These are phyloP conservation scores for Cryptococcus depauperatus DNA, from an alignment of 1,284 basidiomycete genomes.

Conservation along the genomic window DNA sequence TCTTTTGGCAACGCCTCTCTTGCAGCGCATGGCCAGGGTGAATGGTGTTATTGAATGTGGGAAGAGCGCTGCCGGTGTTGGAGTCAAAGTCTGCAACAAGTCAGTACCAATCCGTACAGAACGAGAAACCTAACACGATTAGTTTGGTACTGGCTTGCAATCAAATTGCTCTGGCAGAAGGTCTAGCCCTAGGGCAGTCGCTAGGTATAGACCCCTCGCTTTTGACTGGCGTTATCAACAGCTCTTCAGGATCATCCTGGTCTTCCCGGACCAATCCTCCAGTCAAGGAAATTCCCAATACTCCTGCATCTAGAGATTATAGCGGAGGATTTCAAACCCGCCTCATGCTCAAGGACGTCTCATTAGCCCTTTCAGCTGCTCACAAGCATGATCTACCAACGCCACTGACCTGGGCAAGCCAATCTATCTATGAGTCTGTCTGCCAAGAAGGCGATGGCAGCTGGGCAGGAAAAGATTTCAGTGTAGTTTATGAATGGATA, in stretches of 20 bases:
- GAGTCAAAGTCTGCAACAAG: slow-evolving; percentile 43
- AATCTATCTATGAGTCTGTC: slow-evolving; percentile 35
- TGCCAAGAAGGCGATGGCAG: slow-evolving; percentile 25
- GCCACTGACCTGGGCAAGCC: slow-evolving; percentile 38
- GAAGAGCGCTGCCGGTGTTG: slow-evolving; percentile 34
- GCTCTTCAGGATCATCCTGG: slow-evolving; percentile 39
- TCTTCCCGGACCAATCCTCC: slow-evolving; percentile 39
- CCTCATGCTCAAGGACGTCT: slow-evolving; percentile 43
- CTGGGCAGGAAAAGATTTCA: slow-evolving; percentile 38
- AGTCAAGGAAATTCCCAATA: slow-evolving; percentile 23
- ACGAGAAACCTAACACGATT: neutral
- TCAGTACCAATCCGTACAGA: slow-evolving; percentile 11
- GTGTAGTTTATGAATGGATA: slow-evolving; percentile 41
- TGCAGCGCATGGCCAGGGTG: slow-evolving; percentile 35
- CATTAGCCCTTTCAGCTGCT: slow-evolving; percentile 35
- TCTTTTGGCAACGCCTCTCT: slow-evolving; percentile 26
- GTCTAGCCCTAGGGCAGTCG: slow-evolving; percentile 31
- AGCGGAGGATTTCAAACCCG: slow-evolving; percentile 36
- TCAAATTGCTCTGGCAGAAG: slow-evolving; percentile 42
- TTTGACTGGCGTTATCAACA: slow-evolving; percentile 36
- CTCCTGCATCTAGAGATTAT: slow-evolving; percentile 33
- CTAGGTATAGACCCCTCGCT: slow-evolving; percentile 33
- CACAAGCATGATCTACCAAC: slow-evolving; percentile 28
- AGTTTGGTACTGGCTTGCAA: slow-evolving; percentile 42
- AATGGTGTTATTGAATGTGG: slow-evolving; percentile 38